A percentile compares a stretch with the other conserved stretches of the same genome.
These are phyloP conservation scores for Gigaspora rosea DNA, from an alignment of 192 early-diverging fungal genomes.

Conservation along the genomic window DNA sequence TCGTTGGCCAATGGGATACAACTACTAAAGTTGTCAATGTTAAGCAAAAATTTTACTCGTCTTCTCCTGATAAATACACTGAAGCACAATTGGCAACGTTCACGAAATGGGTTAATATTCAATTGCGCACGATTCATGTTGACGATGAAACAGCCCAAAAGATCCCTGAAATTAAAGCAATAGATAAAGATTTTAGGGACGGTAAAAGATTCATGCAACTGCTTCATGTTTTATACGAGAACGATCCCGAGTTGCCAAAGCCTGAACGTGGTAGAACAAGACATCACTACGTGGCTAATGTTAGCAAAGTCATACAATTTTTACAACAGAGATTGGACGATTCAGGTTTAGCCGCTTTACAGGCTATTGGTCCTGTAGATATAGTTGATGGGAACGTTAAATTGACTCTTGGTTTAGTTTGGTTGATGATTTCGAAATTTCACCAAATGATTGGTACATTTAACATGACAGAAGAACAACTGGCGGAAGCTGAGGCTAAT, in stretches of 20 bases:
- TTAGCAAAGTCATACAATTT: slow-evolving; percentile 26
- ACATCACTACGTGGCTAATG: slow-evolving; percentile 28
- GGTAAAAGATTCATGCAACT: slow-evolving; percentile 28
- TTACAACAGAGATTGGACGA: slow-evolving; percentile 20
- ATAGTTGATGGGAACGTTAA: slow-evolving; percentile 32
- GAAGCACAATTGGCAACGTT: slow-evolving; percentile 20
- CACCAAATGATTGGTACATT: slow-evolving; percentile 19
- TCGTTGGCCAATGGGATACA: slow-evolving; percentile 28
- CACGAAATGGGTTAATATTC: slow-evolving; percentile 32
- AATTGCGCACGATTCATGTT: slow-evolving; percentile 15
- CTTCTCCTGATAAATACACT: slow-evolving; percentile 17
- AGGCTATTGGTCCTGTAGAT: slow-evolving; percentile 31
- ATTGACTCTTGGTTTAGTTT: slow-evolving; percentile 32
- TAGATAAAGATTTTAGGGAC: slow-evolving; percentile 27
- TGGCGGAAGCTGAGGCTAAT: not conserved
- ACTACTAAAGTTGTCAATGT: slow-evolving; percentile 27
- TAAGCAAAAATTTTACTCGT: slow-evolving; percentile 4
- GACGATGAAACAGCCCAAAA: not conserved
- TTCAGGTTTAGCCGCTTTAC: slow-evolving; percentile 15
- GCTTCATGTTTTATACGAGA: not conserved
- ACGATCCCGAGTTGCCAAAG: slow-evolving; percentile 26
- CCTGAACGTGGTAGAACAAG: slow-evolving; percentile 30
- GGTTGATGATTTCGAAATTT: slow-evolving; percentile 28
- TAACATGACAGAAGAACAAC: slow-evolving; percentile 7
- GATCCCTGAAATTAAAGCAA: slow-evolving; percentile 27